phyloP scores from a whole-genome alignment of 2,329 filamentous ascomycete genomes.

The Fonsecaea multimorphosa region DNA sequence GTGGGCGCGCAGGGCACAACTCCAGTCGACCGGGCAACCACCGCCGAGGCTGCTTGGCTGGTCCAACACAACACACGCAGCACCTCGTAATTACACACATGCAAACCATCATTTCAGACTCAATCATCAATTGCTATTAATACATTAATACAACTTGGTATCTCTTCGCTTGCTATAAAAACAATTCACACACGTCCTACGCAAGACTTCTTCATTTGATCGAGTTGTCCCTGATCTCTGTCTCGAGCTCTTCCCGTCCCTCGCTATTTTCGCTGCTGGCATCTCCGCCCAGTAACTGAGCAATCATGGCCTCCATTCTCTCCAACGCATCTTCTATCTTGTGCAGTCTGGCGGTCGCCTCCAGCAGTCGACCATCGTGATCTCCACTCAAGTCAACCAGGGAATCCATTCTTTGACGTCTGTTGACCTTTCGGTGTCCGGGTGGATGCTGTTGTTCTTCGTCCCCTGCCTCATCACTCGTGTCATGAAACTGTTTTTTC shows the following conservation, averaged over 20 bases:
- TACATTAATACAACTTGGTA: constrained; percentile 3
- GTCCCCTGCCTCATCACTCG: constrained; percentile 31
- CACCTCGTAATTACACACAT: neutral
- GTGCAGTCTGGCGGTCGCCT: constrained; percentile 37
- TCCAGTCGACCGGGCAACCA: constrained; percentile 21
- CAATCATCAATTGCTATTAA: neutral
- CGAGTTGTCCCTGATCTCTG: constrained; percentile 21
- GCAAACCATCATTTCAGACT: neutral
- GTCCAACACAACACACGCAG: neutral
- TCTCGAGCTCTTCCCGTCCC: constrained; percentile 25
- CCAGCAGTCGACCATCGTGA: constrained; percentile 27
- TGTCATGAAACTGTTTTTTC: constrained; percentile 34
- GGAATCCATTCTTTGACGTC: constrained; percentile 33
- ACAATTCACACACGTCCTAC: neutral
- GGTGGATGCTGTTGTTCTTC: constrained; percentile 25
- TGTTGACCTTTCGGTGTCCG: constrained; percentile 25
- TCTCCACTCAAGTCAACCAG: constrained; percentile 30
- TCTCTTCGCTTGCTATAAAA: constrained; percentile 16
- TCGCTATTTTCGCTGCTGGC: constrained; percentile 29
- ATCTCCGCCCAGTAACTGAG: constrained; percentile 31
- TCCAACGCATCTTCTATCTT: constrained; percentile 37
- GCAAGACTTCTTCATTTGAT: constrained; percentile 16
- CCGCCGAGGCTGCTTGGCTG: neutral
- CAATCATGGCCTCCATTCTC: constrained; percentile 37
- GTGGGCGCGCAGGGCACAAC: neutral